Evolutionary conservation across 345 rosid species (phyloP).

Genomic region (Populus davidiana): DNA sequence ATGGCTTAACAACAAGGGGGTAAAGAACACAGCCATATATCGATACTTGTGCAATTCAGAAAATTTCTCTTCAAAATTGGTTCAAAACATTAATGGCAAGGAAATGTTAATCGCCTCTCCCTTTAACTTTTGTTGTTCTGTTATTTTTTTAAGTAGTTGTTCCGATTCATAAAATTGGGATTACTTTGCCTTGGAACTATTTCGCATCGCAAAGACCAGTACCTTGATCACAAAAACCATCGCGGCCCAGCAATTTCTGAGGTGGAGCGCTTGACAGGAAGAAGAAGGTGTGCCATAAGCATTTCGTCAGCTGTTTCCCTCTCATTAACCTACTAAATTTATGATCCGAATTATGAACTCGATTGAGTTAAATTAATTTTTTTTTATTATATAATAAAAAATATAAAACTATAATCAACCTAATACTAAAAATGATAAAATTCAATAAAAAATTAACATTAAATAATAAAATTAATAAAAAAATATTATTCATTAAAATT

Average conservation of each 20-base stretch:
- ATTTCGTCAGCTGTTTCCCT: constrained; percentile 69
- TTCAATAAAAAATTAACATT: no score
- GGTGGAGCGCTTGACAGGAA: constrained; percentile 80
- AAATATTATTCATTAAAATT: no score
- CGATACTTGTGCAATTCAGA: background rate
- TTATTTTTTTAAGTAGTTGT: background rate
- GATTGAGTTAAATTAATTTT: no score
- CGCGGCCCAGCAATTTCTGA: constrained; percentile 71
- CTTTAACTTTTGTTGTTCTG: background rate
- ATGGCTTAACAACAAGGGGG: background rate
- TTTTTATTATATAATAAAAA: no score
- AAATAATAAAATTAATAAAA: no score
- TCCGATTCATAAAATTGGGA: background rate
- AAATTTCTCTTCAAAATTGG: background rate
- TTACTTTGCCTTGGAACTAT: constrained; percentile 1
- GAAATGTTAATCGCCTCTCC: background rate
- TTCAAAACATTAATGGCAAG: background rate
- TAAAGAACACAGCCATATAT: background rate
- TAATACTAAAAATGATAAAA: no score
- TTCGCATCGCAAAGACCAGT: constrained; percentile 75
- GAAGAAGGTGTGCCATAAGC: constrained; percentile 88
- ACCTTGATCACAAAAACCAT: constrained; percentile 72
- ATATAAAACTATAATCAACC: no score
- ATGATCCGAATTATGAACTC: no score
- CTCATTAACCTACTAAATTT: fast-evolving